phyloP scores from a whole-genome alignment of 2,329 filamentous ascomycete genomes.

The Thelonectria blattea region DNA sequence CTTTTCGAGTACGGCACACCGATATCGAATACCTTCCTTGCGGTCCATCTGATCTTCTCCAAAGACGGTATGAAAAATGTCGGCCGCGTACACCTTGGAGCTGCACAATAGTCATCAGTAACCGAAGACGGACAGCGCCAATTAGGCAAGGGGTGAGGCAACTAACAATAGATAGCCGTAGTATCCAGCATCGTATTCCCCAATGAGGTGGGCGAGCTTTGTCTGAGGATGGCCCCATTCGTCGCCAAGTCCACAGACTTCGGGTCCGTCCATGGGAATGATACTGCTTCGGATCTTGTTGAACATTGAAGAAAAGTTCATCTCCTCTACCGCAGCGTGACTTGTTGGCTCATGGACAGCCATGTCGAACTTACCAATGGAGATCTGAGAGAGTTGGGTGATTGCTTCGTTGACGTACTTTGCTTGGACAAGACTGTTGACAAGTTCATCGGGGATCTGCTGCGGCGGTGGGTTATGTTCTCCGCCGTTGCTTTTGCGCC shows the following conservation, averaged over 20 bases:
- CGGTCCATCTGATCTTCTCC: not conserved
- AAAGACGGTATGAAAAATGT: conserved; percentile 1
- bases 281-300: conserved; percentile 1
- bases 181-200: conserved; percentile 5
- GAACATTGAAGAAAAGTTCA: not conserved
- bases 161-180: conserved; percentile 3
- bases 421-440: not conserved
- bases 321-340: not conserved
- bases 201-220: not conserved
- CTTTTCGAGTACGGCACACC: not conserved
- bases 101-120: not conserved
- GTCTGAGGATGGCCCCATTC: conserved; percentile 5
- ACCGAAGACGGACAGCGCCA: not conserved
- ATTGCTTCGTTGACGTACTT: not conserved
- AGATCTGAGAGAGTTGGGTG: not conserved
- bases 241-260: not conserved
- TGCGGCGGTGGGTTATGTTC: not conserved
- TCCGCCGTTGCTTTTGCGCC: not conserved
- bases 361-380: not conserved
- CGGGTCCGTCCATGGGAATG: not conserved
- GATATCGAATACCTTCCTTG: not conserved
- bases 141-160: not conserved
- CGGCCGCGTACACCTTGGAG: conserved; percentile 2
- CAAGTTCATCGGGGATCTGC: not conserved
- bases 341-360: not conserved